Percentiles rank a stretch among this genome's conserved stretches.
phyloP scores from a whole-genome alignment of 768 basidiomycete species.

The Mycena metata region DNA sequence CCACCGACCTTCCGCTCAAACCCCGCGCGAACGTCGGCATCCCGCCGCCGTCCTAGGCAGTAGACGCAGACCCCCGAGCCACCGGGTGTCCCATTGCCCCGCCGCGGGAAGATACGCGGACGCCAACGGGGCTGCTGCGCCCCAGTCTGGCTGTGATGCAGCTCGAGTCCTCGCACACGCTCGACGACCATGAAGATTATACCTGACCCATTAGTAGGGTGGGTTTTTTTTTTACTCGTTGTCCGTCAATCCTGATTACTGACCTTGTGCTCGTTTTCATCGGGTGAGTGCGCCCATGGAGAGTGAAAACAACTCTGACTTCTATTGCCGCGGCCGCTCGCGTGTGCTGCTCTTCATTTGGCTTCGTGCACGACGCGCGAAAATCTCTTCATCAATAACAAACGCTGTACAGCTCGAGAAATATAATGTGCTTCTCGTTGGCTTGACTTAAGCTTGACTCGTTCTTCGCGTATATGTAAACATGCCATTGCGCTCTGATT shows the following conservation, averaged over 20 bases:
- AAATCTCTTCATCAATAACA: too few relatives aligned
- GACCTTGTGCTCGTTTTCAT: background rate
- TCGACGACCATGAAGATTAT: constrained; percentile 24
- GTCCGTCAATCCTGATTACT: background rate
- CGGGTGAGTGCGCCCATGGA: background rate
- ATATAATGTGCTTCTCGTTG: too few relatives aligned
- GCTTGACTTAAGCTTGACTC: too few relatives aligned
- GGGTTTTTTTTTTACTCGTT: background rate
- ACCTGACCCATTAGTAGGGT: constrained; percentile 23
- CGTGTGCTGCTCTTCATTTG: too few relatives aligned
- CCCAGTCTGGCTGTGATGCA: constrained; percentile 28
- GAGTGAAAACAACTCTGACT: too few relatives aligned
- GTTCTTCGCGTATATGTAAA: too few relatives aligned
- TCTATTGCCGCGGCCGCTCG: too few relatives aligned
- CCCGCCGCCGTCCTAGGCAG: too few relatives aligned
- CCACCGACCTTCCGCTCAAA: constrained; percentile 12
- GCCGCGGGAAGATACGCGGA: background rate
- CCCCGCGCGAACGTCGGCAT: background rate
- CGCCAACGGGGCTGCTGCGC: constrained; percentile 14
- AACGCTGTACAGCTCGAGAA: too few relatives aligned
- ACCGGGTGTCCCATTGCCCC: background rate
- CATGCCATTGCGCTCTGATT: too few relatives aligned
- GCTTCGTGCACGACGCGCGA: too few relatives aligned
- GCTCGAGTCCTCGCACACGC: constrained; percentile 1
- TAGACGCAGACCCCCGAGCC: too few relatives aligned